These are phyloP conservation scores for Pyrus betulifolia DNA, from an alignment of 306 rosid genomes.

Conservation along the genomic window DNA sequence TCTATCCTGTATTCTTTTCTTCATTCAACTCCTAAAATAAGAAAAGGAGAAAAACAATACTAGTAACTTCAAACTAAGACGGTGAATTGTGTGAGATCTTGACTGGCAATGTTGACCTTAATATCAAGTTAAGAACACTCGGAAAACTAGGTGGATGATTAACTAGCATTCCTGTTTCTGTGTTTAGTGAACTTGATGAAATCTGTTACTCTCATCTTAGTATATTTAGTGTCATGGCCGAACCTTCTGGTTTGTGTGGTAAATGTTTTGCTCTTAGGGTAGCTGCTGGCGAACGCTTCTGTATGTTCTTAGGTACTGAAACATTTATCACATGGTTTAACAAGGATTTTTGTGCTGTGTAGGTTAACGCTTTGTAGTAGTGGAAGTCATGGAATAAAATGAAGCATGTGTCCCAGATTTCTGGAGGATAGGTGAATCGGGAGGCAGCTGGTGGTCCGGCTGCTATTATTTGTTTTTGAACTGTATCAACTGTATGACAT, in stretches of 20 bases:
- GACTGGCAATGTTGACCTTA: not conserved
- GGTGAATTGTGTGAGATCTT: not conserved
- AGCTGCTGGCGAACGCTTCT: not conserved
- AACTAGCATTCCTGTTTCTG: not conserved
- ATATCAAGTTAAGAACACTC: not conserved
- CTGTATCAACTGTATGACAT: constrained; percentile 18
- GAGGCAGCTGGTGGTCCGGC: constrained; percentile 15
- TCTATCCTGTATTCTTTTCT: constrained; percentile 12
- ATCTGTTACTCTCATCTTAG: not conserved
- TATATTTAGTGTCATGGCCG: not conserved
- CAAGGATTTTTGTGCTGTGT: constrained; percentile 8
- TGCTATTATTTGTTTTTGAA: constrained; percentile 25
- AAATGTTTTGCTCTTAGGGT: not conserved
- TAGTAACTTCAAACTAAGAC: not conserved
- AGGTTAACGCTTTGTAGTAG: constrained; percentile 19
- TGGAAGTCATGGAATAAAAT: constrained; percentile 21
- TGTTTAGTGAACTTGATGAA: not conserved
- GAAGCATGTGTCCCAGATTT: constrained; percentile 25
- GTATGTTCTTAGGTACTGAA: not conserved
- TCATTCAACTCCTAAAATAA: not conserved
- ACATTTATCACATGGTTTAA: not conserved
- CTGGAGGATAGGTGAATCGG: constrained; percentile 23
- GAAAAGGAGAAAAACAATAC: not conserved
- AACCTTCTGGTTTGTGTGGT: not conserved
- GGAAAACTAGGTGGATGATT: not conserved